A percentile compares a stretch with the other conserved stretches of the same genome.
Conservation (phyloP, 371 early-diverging fungal genomes). For the Apophysomyces ossiformis region DNA sequence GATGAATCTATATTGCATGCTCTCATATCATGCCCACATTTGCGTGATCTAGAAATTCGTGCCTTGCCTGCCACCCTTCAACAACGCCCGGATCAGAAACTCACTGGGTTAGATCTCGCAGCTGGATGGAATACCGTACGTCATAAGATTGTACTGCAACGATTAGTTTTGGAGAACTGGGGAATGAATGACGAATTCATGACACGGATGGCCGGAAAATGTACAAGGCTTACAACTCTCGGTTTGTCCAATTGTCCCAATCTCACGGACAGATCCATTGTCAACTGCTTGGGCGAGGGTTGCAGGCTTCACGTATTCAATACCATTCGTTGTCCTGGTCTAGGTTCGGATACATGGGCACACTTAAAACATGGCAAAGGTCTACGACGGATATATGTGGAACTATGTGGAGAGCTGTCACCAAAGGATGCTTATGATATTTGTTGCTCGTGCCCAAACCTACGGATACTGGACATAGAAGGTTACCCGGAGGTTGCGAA, state of each 20-base stretch:
- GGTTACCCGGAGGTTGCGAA: constrained; percentile 16
- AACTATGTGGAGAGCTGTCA: constrained; percentile 21
- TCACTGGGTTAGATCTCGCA: background rate
- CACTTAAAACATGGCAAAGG: background rate
- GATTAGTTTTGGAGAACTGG: constrained; percentile 20
- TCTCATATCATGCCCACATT: constrained; percentile 20
- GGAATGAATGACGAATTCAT: constrained; percentile 8
- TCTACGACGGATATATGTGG: constrained; percentile 19
- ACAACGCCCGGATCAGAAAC: background rate
- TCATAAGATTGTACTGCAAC: background rate
- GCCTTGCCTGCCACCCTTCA: constrained; percentile 11
- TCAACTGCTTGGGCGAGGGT: background rate
- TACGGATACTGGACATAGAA: constrained; percentile 9
- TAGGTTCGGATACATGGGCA: constrained; percentile 13
- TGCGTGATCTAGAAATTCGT: constrained; percentile 36
- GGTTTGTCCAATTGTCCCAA: constrained; percentile 18
- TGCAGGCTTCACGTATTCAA: constrained; percentile 11
- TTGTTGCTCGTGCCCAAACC: constrained; percentile 11
- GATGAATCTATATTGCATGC: constrained; percentile 13
- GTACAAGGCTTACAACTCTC: background rate
- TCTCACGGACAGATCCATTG: constrained; percentile 8
- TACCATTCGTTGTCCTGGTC: constrained; percentile 19
- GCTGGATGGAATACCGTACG: background rate
- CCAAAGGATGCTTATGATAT: constrained; percentile 25
- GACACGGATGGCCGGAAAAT: constrained; percentile 1